phyloP scores from a whole-genome alignment of 345 rosid genomes.

The Cardamine resedifolia region DNA sequence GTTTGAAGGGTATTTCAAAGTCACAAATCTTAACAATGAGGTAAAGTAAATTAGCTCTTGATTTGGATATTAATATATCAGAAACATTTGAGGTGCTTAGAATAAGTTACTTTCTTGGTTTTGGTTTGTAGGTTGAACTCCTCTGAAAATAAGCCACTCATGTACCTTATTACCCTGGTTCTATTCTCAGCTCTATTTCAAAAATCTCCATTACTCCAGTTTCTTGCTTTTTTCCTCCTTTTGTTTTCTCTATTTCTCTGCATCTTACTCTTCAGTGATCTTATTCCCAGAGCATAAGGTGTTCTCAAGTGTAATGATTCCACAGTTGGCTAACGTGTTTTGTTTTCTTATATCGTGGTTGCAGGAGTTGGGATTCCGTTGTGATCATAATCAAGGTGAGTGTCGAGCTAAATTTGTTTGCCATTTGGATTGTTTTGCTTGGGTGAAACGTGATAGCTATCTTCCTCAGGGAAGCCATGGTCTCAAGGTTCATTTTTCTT shows the following conservation, averaged over 20 bases:
- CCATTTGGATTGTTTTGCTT: constrained; percentile 97
- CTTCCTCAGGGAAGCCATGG: constrained; percentile 99
- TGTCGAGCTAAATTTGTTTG: constrained; percentile 91
- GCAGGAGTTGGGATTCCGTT: constrained; percentile 89
- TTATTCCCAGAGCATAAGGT: constrained; percentile 1
- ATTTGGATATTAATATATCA: constrained; percentile 9
- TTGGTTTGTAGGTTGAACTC: constrained; percentile 70
- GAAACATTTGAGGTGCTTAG: constrained; percentile 2
- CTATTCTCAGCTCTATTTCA: constrained; percentile 2
- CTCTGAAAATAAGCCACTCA: constrained; percentile 51
- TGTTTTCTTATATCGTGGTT: constrained; percentile 32
- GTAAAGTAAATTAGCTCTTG: constrained; percentile 39
- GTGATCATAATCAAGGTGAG: constrained; percentile 88
- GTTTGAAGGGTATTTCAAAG: constrained; percentile 86
- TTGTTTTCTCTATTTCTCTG: neutral
- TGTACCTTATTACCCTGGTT: constrained; percentile 15
- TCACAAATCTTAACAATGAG: constrained; percentile 78
- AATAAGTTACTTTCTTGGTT: constrained; percentile 25
- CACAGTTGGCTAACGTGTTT: constrained; percentile 10
- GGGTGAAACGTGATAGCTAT: constrained; percentile 99
- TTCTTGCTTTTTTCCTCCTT: neutral
- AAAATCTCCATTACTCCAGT: neutral
- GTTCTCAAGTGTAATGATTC: neutral
- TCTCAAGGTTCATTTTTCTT: constrained; percentile 62
- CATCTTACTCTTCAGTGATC: constrained; percentile 15